Base-by-base conservation (phyloP, 2,329 filamentous ascomycete genomes). In the Atkinsonella texensis region DNA sequence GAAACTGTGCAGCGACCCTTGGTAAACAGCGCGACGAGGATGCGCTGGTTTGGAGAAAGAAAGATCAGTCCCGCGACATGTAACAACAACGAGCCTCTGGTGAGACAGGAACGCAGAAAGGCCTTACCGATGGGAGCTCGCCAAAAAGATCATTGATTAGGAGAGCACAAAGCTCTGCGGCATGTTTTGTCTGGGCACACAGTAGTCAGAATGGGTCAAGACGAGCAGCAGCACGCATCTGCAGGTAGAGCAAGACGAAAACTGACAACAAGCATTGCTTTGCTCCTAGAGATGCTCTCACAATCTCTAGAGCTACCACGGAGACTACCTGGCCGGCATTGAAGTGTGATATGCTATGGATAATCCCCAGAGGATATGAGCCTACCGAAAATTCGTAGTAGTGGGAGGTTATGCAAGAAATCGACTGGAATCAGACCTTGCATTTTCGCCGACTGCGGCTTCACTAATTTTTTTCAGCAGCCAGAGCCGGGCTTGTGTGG, bases 101-200 rank as follows among this genome's bases (percentile, higher is more conserved):
- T 7, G 32, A 31, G 28, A 51, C 45, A 46, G 39, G 57, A 59
- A 28, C 20, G 38, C 40, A 12, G 20, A 41, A 33, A 9, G n/a
- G 15, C 17, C 55, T 53, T 85, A 96, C 91, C 65, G 89, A 88
- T 56, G 89, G 89, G 53, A 97, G 81, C 71, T 95, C 87, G 64
- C 93, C 93, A 68, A 93, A 91, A 54, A 87, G 77, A 66, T 96
- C 89, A 65, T 89, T 83, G 57, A 97, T 84, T 56, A 96, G 79
- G 65, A 95, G 82, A 73, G 84, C 80, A 74, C 89, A 95, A 64
- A 97, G 87, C 79, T 96, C 88, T 63, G 85, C 82, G 59, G 86
- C 77, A 66, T 86, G 80, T 73, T 89, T 82, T 55, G 80, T 81
- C 81, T 84, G 56, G 18, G n/a, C 54, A 48, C 42, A 47, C 20